Base-by-base conservation (phyloP, 2,329 filamentous ascomycete genomes). In the Colletotrichum lini region DNA sequence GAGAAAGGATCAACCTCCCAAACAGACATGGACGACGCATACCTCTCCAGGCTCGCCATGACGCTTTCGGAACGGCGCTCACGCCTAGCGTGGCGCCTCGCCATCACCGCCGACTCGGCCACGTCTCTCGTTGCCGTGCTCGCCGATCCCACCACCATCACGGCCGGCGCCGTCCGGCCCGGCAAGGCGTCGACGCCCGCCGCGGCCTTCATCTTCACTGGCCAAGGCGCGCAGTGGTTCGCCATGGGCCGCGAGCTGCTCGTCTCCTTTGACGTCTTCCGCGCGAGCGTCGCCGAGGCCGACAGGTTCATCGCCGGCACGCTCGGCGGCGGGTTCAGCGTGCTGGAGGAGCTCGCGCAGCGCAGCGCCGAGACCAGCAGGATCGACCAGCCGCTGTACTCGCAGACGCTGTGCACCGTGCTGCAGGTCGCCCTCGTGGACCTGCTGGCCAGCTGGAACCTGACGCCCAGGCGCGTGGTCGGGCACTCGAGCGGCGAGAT, bases 371-470 rank as follows among this genome's bases (percentile, higher is more conserved):
- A 54, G 12, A 35, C 23, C 7, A 23, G 16, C 3, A 63, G 44
- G 7, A 16, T 68, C 59, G 45, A 52, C 9, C 26, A n/a, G 58
- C 65, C 21, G 7, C 13, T 21, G 26, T 30, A 44, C 12, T 77
- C 77, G 15, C 84, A 86, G 62, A 79, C 84, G 0, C 40, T 83
- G 0, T 85, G 79, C 42, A 84, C 83, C 0, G 82, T 82, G 0
- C 35, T 87, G 0, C 85, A 86, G 65, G 69, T 87, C 2, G 83
- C 75, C 6, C 70, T 85, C 0, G 77, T 83, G 0, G 78, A 83
- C 8, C 71, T 82, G 0, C 73, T 82, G 21, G 47, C 67, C 26
- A 62, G 66, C 6, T 81, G 78, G 53, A 73, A 74, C 2, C 67
- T 84, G 6, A 58, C 44, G 0, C 80, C 80, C 0, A 35, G 71